phyloP scores from a whole-genome alignment of 2,329 filamentous ascomycete species.

The Colletotrichum tropicale region DNA sequence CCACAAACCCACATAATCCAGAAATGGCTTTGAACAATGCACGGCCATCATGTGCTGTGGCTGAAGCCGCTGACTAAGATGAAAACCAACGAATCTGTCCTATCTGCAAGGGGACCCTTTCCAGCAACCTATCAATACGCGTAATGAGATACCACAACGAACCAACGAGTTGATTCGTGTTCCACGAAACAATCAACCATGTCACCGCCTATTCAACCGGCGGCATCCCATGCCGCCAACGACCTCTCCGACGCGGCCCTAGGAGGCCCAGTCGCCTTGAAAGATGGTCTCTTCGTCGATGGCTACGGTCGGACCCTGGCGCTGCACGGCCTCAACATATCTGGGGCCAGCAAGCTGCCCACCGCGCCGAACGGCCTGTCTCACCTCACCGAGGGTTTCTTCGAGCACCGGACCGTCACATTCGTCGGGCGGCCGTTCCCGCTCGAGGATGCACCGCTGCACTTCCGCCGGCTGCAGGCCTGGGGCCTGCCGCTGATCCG shows the following conservation, averaged over 20 bases:
- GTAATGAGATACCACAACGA: neutral
- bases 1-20: neutral
- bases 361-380: constrained; percentile 39
- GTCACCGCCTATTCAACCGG: neutral
- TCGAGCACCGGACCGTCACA: constrained; percentile 41
- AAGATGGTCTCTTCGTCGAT: constrained; percentile 36
- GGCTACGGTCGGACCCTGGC: constrained; percentile 39
- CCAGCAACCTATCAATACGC: neutral
- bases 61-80: neutral
- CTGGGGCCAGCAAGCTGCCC: constrained; percentile 44
- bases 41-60: neutral
- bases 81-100: neutral
- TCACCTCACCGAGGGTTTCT: constrained; percentile 44
- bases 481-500: constrained; percentile 44
- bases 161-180: neutral
- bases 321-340: constrained; percentile 46
- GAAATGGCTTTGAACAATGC: neutral
- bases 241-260: constrained; percentile 39
- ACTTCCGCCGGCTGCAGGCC: constrained; percentile 38
- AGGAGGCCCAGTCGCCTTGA: constrained; percentile 33
- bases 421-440: constrained; percentile 43
- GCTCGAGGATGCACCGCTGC: constrained; percentile 40
- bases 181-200: neutral
- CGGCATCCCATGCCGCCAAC: constrained; percentile 25
- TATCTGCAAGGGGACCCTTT: neutral